Conservation (phyloP, 2,329 filamentous ascomycete species). For the Aspergillus puulaauensis region DNA sequence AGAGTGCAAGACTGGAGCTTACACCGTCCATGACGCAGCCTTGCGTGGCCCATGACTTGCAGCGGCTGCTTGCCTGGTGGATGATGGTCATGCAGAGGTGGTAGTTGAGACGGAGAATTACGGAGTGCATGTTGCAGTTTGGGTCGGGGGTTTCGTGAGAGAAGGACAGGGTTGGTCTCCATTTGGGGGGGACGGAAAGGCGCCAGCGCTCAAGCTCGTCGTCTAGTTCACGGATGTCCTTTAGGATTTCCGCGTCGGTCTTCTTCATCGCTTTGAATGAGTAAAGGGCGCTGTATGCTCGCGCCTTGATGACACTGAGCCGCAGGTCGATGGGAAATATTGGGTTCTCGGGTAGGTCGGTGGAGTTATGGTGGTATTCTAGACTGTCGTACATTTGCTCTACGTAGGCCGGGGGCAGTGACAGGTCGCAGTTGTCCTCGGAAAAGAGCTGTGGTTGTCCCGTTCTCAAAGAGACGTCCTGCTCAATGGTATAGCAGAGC, state of each 20-base stretch:
- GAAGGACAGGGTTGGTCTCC: slow-evolving; percentile 51
- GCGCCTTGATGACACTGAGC: slow-evolving; percentile 54
- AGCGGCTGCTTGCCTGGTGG: slow-evolving; percentile 56
- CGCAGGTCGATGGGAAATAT: slow-evolving; percentile 51
- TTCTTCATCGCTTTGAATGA: slow-evolving; percentile 51
- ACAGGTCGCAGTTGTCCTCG: slow-evolving; percentile 55
- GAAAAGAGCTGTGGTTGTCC: slow-evolving; percentile 53
- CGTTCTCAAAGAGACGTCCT: slow-evolving; percentile 55
- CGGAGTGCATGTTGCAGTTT: slow-evolving; percentile 47
- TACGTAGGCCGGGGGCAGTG: slow-evolving; percentile 46
- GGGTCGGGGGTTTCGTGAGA: slow-evolving; percentile 31
- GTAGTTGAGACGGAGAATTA: slow-evolving; percentile 56
- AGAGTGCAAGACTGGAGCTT: slow-evolving; percentile 53
- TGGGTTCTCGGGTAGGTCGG: slow-evolving; percentile 25
- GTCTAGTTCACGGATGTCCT: slow-evolving; percentile 57
- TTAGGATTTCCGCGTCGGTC: slow-evolving; percentile 55
- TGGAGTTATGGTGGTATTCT: slow-evolving; percentile 19
- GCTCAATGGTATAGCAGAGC: slow-evolving; percentile 56
- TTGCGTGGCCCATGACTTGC: slow-evolving; percentile 43
- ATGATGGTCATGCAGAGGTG: slow-evolving; percentile 57
- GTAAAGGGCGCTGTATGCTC: slow-evolving; percentile 50
- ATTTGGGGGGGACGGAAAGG: slow-evolving; percentile 45
- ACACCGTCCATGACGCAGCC: slow-evolving; percentile 46
- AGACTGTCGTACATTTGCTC: slow-evolving; percentile 29
- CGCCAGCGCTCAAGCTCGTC: slow-evolving; percentile 59